Conservation (phyloP, 2,329 filamentous ascomycete genomes). For the Orbilia javanica region DNA sequence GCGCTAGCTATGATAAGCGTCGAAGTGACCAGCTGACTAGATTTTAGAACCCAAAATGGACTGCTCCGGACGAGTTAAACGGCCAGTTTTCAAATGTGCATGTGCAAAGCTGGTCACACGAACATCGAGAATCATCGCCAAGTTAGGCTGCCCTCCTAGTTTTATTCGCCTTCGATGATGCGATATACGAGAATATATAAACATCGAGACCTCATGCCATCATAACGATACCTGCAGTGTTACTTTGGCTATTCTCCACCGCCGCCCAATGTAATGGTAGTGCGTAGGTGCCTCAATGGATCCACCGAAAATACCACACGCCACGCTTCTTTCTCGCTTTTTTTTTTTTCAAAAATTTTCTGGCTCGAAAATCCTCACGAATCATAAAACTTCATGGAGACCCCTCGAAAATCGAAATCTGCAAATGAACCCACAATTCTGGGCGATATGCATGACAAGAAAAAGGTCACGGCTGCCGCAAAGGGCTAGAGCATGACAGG, state of each 20-base stretch:
- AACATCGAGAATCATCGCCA: slow-evolving; percentile 8
- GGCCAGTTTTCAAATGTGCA: neutral
- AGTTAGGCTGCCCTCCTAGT: slow-evolving; percentile 23
- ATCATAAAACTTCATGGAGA: slow-evolving; percentile 1
- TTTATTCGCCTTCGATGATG: slow-evolving; percentile 25
- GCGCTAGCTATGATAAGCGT: neutral
- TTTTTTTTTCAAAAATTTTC: slow-evolving; percentile 13
- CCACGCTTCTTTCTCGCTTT: neutral
- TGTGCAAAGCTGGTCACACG: slow-evolving; percentile 10
- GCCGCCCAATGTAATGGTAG: slow-evolving; percentile 1
- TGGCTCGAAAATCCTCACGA: neutral
- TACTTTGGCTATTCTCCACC: neutral
- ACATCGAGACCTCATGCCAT: slow-evolving; percentile 23
- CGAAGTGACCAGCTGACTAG: neutral
- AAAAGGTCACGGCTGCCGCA: slow-evolving; percentile 24
- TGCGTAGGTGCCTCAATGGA: neutral
- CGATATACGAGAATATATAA: slow-evolving; percentile 22
- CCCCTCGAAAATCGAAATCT: neutral
- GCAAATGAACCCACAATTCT: slow-evolving; percentile 7
- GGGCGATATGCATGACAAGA: slow-evolving; percentile 15
- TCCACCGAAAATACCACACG: slow-evolving; percentile 19
- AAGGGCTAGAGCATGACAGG: slow-evolving; percentile 43
- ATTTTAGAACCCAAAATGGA: neutral
- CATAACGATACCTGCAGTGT: slow-evolving; percentile 11
- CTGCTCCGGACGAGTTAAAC: neutral